These are phyloP conservation scores for Metschnikowia lochheadii DNA, from an alignment of 805 yeast genomes.

Conservation along the genomic window DNA sequence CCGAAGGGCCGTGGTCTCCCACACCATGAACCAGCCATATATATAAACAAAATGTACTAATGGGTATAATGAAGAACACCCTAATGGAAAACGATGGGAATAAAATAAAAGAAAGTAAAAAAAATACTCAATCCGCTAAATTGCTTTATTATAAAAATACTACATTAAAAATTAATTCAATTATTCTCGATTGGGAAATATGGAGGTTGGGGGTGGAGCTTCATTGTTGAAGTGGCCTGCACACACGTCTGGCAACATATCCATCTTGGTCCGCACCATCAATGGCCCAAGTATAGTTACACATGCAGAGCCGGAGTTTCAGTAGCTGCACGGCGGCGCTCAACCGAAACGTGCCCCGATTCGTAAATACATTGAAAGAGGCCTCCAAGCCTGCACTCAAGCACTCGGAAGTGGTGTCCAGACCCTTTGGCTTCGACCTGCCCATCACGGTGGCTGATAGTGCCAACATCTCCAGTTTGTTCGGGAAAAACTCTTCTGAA, in stretches of 20 bases:
- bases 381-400: slow-evolving; percentile 39
- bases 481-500: slow-evolving; percentile 35
- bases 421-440: slow-evolving; percentile 37
- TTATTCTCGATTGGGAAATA: too few relatives aligned
- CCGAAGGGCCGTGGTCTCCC: too few relatives aligned
- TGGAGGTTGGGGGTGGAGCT: background rate
- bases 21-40: too few relatives aligned
- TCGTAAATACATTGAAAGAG: slow-evolving; percentile 33
- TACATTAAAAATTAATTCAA: too few relatives aligned
- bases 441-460: slow-evolving; percentile 16
- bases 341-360: slow-evolving; percentile 27
- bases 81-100: too few relatives aligned
- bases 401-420: slow-evolving; percentile 26
- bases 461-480: slow-evolving; percentile 19
- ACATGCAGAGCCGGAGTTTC: slow-evolving; percentile 8
- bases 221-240: background rate
- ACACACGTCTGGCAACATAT: background rate
- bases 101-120: too few relatives aligned
- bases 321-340: slow-evolving; percentile 5
- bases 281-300: background rate
- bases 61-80: too few relatives aligned
- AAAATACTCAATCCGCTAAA: too few relatives aligned
- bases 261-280: background rate
- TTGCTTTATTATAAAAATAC: too few relatives aligned
- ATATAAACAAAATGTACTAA: too few relatives aligned